phyloP scores from a whole-genome alignment of 2,329 filamentous ascomycete genomes.

The Calcarisporium arbuscula region DNA sequence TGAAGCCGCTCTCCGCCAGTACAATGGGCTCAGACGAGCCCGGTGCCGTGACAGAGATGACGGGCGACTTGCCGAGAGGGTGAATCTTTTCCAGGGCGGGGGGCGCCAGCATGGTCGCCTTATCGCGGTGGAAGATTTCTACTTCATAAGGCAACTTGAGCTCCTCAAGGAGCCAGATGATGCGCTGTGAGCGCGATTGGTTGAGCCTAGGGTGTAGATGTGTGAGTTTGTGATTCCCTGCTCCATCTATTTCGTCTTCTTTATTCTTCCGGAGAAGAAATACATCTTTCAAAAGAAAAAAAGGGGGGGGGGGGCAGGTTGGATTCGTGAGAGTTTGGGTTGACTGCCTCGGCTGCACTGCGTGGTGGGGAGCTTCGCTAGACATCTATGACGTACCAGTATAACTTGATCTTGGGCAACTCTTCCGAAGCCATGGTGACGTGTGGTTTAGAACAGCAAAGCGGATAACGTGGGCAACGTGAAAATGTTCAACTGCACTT shows the following conservation, averaged over 20 bases:
- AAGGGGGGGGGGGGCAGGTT: background rate
- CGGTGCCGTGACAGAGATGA: conserved; percentile 57
- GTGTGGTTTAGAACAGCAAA: too few species aligned
- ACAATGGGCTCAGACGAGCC: conserved; percentile 44
- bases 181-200: conserved; percentile 73
- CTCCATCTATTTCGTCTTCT: too few species aligned
- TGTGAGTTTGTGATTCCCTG: background rate
- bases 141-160: conserved; percentile 74
- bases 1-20: conserved; percentile 75
- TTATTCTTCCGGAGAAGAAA: too few species aligned
- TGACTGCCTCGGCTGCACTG: background rate
- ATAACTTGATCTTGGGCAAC: conserved; percentile 51
- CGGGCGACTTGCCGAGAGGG: conserved; percentile 79
- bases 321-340: background rate
- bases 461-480: too few species aligned
- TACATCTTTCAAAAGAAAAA: too few species aligned
- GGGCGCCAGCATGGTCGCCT: conserved; percentile 61
- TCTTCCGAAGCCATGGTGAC: conserved; percentile 21
- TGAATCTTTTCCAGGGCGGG: conserved; percentile 71
- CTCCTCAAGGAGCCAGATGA: conserved; percentile 82
- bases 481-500: too few species aligned
- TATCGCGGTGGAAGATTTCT: conserved; percentile 67
- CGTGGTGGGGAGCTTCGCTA: background rate
- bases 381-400: conserved; percentile 43
- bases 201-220: conserved; percentile 57